Conservation (phyloP, 139 green algal species). For the Pseudopediastrum boryanum region DNA sequence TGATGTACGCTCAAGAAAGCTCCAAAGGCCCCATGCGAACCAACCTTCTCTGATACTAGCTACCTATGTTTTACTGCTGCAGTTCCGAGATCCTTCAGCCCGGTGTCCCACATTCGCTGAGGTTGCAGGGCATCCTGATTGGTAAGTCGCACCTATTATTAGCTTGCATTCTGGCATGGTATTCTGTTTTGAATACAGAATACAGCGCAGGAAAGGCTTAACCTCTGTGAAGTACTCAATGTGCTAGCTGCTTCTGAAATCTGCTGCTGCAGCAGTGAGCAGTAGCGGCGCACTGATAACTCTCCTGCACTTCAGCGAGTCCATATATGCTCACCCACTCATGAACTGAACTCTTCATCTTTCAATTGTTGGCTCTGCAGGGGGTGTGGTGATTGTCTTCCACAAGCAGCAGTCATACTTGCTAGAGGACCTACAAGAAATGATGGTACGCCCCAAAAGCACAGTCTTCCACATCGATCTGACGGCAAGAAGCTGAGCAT, state of each 20-base stretch:
- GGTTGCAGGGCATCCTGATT: slow-evolving; percentile 76
- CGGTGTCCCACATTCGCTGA: slow-evolving; percentile 75
- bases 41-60: too few species aligned
- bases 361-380: too few species aligned
- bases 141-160: slow-evolving; percentile 28
- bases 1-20: too few species aligned
- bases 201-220: too few species aligned
- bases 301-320: too few species aligned
- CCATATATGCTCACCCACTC: too few species aligned
- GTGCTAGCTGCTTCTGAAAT: too few species aligned
- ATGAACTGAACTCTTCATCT: too few species aligned
- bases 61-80: slow-evolving; percentile 26
- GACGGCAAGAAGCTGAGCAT: slow-evolving; percentile 5
- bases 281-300: too few species aligned
- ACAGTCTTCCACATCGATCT: not conserved
- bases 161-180: not conserved
- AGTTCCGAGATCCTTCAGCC: slow-evolving; percentile 75
- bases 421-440: slow-evolving; percentile 65
- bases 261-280: too few species aligned
- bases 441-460: slow-evolving; percentile 44
- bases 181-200: not conserved
- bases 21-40: too few species aligned
- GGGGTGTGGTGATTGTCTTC: slow-evolving; percentile 75
- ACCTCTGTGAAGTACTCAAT: too few species aligned
- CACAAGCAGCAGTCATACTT: slow-evolving; percentile 65